Base-by-base conservation (phyloP, 2,329 filamentous ascomycete species). In the Dendrostoma leiphaemia region DNA sequence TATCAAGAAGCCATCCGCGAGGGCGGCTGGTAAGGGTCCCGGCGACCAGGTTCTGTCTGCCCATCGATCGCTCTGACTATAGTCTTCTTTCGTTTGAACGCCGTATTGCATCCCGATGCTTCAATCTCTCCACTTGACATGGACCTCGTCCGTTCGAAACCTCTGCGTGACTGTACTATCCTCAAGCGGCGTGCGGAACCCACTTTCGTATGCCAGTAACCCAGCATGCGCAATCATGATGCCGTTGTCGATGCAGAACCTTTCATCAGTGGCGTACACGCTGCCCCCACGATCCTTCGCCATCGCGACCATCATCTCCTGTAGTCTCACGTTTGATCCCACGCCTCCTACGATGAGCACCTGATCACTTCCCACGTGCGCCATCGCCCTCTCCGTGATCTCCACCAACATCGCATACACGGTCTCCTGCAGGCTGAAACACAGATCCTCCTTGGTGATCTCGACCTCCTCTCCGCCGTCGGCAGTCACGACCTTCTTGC, bases 201-300 rank as follows among this genome's bases (percentile, higher is more conserved):
- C 93, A 15, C 85, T 92, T 69, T 86, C 79, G 68, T 89, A 94
- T 1, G 92, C 92, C 64, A 97, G 69, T 63, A 99, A 72, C 2
- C 94, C 94, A 2, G 94, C 94, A 70, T 99, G 93, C 1, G 94
- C 94, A 74, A 99, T 99, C 94, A 99, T 99, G 67, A 99, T 97
- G 46, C 94, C 94, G 65, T 99, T 99, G 72, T 99, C 94, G 63
- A 99, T 99, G 69, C 94, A 99, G 70, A 96, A 99, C 43, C 94
- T 81, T 77, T 99, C 94, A 69, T 99, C 94, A 0, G 93, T 97
- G 23, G 94, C 92, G 73, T 89, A 97, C 3, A 97, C 90, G 64
- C 85, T 92, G 4, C 94, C 94, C 50, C 91, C 90, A 34, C 94
- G 78, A 69, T 96, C 92, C 41, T 78, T 78, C 15, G 92, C 93